phyloP scores from a whole-genome alignment of 2,329 filamentous ascomycete genomes.

The Talaromyces funiculosus region DNA sequence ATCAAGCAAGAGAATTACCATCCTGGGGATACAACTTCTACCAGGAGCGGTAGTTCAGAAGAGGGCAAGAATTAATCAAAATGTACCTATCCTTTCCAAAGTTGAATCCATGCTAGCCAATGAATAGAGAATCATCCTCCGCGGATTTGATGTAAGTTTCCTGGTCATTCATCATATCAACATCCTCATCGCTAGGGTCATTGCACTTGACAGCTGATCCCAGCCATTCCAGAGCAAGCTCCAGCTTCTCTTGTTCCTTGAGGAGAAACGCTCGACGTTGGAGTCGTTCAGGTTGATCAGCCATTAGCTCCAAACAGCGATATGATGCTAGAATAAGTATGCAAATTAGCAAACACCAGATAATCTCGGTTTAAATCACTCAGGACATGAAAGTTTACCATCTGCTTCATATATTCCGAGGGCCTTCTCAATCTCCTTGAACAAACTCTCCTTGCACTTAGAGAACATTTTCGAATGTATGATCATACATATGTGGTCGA shows the following conservation, averaged over 20 bases:
- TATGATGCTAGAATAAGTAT: constrained; percentile 25
- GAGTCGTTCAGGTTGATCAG: constrained; percentile 32
- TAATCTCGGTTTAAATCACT: too few relatives aligned
- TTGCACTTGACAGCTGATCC: neutral
- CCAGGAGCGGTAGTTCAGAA: neutral
- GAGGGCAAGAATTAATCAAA: neutral
- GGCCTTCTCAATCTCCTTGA: constrained; percentile 24
- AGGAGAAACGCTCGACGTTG: constrained; percentile 24
- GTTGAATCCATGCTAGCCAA: neutral
- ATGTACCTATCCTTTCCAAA: neutral
- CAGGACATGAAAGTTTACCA: constrained; percentile 25
- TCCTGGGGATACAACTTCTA: neutral
- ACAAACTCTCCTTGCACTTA: constrained; percentile 30
- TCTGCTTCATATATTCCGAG: constrained; percentile 27
- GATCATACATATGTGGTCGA: constrained; percentile 35
- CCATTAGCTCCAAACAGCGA: constrained; percentile 33
- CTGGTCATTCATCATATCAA: neutral
- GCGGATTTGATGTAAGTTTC: neutral
- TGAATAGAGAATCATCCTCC: neutral
- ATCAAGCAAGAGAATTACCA: neutral
- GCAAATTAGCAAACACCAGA: neutral
- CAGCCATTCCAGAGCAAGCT: constrained; percentile 31
- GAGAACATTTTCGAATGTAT: constrained; percentile 32
- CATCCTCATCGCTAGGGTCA: neutral
- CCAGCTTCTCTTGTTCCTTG: constrained; percentile 31